Percentiles rank a stretch among this genome's conserved stretches.
phyloP scores from a whole-genome alignment of 139 green algal genomes.

The Eudorina sp. region DNA sequence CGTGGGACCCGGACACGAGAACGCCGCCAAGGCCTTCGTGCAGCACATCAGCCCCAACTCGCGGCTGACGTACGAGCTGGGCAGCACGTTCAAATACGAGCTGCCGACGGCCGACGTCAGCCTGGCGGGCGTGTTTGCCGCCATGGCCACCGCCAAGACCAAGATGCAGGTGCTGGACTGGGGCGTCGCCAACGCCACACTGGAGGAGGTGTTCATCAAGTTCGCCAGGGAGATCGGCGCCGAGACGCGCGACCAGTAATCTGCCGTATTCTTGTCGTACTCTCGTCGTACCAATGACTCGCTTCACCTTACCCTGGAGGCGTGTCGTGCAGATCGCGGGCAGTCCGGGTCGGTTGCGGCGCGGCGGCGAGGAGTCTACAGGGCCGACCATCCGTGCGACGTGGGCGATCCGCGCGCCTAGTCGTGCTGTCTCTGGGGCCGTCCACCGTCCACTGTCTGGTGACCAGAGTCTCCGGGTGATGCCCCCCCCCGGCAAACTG shows the following conservation, averaged over 20 bases:
- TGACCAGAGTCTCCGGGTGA: too few relatives aligned
- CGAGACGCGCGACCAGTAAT: constrained; percentile 42
- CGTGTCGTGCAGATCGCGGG: too few relatives aligned
- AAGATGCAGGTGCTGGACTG: constrained; percentile 82
- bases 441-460: too few relatives aligned
- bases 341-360: too few relatives aligned
- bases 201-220: constrained; percentile 93
- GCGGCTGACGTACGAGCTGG: constrained; percentile 78
- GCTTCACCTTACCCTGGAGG: too few relatives aligned
- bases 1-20: constrained; percentile 59
- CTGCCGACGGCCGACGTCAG: constrained; percentile 69
- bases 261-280: too few relatives aligned
- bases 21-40: constrained; percentile 19
- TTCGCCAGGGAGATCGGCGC: constrained; percentile 61
- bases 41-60: constrained; percentile 54
- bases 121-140: constrained; percentile 74
- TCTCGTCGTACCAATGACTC: too few relatives aligned
- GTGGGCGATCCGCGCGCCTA: too few relatives aligned
- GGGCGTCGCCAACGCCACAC: constrained; percentile 91
- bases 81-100: constrained; percentile 77
- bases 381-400: too few relatives aligned
- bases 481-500: too few relatives aligned
- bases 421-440: too few relatives aligned
- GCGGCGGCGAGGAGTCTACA: too few relatives aligned
- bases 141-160: constrained; percentile 67